Evolutionary conservation across 140 eudicot species (phyloP).

Genomic region (Bidens hawaiensis): DNA sequence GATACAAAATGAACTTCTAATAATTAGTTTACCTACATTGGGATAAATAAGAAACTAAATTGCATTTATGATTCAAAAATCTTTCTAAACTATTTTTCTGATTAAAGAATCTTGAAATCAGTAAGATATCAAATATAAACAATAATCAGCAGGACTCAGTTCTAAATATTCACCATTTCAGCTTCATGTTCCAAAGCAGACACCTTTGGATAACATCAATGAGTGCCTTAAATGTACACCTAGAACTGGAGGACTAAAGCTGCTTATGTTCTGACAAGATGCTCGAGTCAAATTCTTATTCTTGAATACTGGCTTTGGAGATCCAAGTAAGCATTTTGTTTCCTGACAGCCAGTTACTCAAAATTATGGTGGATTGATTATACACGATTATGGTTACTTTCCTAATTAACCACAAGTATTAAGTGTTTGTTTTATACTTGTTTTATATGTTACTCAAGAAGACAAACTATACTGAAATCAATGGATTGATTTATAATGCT

Average conservation of each 20-base stretch:
- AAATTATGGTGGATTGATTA: constrained; percentile 31
- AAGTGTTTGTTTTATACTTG: constrained; percentile 3
- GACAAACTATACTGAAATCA: background rate
- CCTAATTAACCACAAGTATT: constrained; percentile 3
- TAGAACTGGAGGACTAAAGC: constrained; percentile 46
- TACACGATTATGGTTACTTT: constrained; percentile 2
- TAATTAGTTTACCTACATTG: too few species aligned
- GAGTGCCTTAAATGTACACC: constrained; percentile 36
- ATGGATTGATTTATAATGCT: background rate
- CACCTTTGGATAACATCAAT: constrained; percentile 38
- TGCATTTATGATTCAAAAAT: background rate
- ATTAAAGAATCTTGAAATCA: constrained; percentile 2
- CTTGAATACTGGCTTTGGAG: constrained; percentile 46
- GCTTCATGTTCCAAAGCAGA: constrained; percentile 59
- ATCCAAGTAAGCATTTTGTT: constrained; percentile 72
- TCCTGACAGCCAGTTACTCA: constrained; percentile 63
- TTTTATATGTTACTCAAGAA: background rate
- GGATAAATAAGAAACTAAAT: too few species aligned
- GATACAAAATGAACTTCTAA: too few species aligned
- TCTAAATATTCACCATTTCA: constrained; percentile 46
- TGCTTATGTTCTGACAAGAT: constrained; percentile 34
- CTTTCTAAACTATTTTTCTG: background rate
- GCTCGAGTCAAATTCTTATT: constrained; percentile 41
- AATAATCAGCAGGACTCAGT: constrained; percentile 6
- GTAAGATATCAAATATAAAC: constrained; percentile 7